phyloP scores from a whole-genome alignment of 176 grass and related monocot genomes.

The Aegilops speltoides region DNA sequence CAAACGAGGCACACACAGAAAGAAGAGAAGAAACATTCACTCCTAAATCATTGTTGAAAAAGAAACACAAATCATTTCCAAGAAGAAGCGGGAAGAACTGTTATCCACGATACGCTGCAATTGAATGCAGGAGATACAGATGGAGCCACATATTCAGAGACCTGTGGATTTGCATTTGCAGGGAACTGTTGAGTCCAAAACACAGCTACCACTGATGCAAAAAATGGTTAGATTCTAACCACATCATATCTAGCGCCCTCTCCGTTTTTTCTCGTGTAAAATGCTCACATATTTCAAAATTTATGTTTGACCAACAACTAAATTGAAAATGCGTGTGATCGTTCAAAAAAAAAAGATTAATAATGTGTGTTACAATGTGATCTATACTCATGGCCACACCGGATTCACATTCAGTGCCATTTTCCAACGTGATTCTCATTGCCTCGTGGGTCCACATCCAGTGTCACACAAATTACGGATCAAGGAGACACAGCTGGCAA shows the following conservation, averaged over 20 bases:
- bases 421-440: background rate
- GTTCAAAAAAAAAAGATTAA: too few species aligned
- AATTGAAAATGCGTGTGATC: background rate
- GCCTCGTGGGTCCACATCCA: background rate
- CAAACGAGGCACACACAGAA: background rate
- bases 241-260: background rate
- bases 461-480: background rate
- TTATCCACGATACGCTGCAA: background rate
- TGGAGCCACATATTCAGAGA: background rate
- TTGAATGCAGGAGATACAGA: background rate
- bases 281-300: background rate
- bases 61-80: slow-evolving; percentile 26
- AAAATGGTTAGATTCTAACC: background rate
- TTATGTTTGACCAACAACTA: background rate
- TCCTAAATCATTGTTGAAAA: slow-evolving; percentile 40
- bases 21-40: slow-evolving; percentile 8
- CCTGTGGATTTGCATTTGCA: background rate
- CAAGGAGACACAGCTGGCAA: background rate
- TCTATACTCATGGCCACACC: background rate
- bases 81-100: background rate
- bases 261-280: background rate
- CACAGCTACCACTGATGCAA: background rate
- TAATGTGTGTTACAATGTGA: too few species aligned
- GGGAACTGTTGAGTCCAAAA: background rate
- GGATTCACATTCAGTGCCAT: background rate